Evolutionary conservation across 108 stramenopile genomes (phyloP).

Genomic region (Skeletonema tropicum): DNA sequence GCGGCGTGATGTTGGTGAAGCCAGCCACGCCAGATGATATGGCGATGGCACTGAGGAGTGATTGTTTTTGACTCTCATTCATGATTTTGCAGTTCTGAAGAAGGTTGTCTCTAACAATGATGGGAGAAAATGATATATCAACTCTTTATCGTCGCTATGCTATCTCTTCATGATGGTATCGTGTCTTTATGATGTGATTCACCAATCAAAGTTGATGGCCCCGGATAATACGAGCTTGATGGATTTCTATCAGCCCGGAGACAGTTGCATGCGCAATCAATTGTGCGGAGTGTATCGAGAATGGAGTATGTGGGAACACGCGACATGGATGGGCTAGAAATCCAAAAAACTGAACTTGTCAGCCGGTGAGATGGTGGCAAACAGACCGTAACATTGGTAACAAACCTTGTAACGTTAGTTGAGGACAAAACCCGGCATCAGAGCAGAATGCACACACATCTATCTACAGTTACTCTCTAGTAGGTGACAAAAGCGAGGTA

Average conservation of each 20-base stretch:
- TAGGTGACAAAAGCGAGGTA: too few species aligned
- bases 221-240: neutral
- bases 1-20: slow-evolving; percentile 42
- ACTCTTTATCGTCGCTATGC: neutral
- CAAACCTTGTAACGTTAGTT: too few species aligned
- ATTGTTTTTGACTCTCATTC: slow-evolving; percentile 63
- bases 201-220: neutral
- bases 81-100: slow-evolving; percentile 18
- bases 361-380: too few species aligned
- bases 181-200: neutral
- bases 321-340: too few species aligned
- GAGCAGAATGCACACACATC: too few species aligned
- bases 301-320: too few species aligned
- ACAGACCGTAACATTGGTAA: too few species aligned
- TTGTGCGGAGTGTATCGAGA: too few species aligned
- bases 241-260: neutral
- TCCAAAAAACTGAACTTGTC: too few species aligned
- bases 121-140: neutral
- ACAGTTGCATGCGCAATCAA: too few species aligned
- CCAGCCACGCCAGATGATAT: slow-evolving; percentile 64
- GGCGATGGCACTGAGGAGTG: slow-evolving; percentile 76
- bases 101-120: neutral
- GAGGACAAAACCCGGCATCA: too few species aligned
- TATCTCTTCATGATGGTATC: neutral
- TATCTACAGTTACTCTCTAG: too few species aligned